These are phyloP conservation scores for Dioszegia crocea DNA, from an alignment of 768 basidiomycete genomes.

Conservation along the genomic window DNA sequence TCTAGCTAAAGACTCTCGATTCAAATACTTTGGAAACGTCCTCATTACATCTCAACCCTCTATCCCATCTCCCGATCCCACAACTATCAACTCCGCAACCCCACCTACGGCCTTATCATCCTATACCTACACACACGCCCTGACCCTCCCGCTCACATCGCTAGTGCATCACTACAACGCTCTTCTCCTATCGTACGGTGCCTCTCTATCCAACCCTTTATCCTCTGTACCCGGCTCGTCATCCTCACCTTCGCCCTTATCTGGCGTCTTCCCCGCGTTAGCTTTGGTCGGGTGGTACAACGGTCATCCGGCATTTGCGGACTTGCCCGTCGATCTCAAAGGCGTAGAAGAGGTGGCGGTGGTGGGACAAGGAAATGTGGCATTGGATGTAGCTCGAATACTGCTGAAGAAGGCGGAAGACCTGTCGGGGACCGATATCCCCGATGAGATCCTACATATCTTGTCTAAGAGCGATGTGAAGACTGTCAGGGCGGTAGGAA, in stretches of 20 bases:
- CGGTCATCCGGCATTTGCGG: constrained; percentile 68
- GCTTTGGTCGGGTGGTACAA: constrained; percentile 96
- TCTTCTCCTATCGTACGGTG: constrained; percentile 80
- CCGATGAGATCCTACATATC: constrained; percentile 65
- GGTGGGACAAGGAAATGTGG: constrained; percentile 92
- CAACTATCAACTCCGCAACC: background rate
- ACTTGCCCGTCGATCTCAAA: constrained; percentile 61
- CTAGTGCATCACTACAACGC: constrained; percentile 74
- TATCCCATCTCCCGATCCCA: constrained; percentile 13
- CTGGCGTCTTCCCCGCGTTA: constrained; percentile 66
- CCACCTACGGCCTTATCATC: constrained; percentile 30
- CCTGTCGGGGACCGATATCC: constrained; percentile 72
- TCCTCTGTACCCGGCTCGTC: constrained; percentile 54
- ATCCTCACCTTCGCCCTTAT: constrained; percentile 52
- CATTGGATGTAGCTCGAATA: constrained; percentile 85
- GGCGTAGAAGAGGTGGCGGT: constrained; percentile 68
- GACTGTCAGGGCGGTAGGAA: constrained; percentile 75
- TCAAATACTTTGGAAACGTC: constrained; percentile 89
- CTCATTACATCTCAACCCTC: constrained; percentile 36
- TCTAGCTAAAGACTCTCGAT: constrained; percentile 70
- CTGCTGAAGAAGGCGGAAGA: constrained; percentile 64
- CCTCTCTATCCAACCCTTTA: constrained; percentile 59
- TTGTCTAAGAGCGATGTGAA: constrained; percentile 62
- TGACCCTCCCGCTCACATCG: constrained; percentile 60
- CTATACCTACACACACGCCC: constrained; percentile 57